Evolutionary conservation across 1,139 yeast species (phyloP).

Genomic region (Taphrina flavorubra): DNA sequence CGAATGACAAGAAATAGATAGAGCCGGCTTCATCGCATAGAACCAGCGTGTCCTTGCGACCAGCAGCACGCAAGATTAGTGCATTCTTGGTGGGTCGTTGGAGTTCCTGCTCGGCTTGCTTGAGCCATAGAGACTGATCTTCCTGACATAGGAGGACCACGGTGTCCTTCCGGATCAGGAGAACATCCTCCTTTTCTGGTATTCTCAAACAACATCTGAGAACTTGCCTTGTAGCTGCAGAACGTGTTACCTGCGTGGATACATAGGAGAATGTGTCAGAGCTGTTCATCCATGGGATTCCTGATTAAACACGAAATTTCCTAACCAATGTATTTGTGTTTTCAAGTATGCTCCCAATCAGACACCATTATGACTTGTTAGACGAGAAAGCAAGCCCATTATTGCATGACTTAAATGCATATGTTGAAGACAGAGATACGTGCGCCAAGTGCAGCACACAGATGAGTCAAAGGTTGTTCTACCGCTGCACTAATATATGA

Average conservation of each 20-base stretch:
- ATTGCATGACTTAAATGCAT: too few relatives aligned
- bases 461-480: too few relatives aligned
- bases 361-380: too few relatives aligned
- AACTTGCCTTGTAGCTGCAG: background rate
- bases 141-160: constrained; percentile 2
- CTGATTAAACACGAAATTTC: too few relatives aligned
- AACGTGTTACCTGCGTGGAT: background rate
- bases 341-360: too few relatives aligned
- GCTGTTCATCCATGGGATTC: constrained; percentile 1
- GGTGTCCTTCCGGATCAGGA: constrained; percentile 6
- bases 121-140: background rate
- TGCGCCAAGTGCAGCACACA: too few relatives aligned
- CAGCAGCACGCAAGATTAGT: background rate
- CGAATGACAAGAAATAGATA: constrained; percentile 6
- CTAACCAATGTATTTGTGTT: too few relatives aligned
- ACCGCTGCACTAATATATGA: too few relatives aligned
- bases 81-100: constrained; percentile 13
- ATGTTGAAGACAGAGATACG: too few relatives aligned
- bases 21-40: background rate
- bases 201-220: background rate
- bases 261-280: background rate
- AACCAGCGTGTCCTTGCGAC: background rate
- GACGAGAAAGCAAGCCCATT: too few relatives aligned
- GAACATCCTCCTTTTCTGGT: background rate
- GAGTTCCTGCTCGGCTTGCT: background rate